These are phyloP conservation scores for Venturia asperata DNA, from an alignment of 2,329 filamentous ascomycete genomes.

Conservation along the genomic window DNA sequence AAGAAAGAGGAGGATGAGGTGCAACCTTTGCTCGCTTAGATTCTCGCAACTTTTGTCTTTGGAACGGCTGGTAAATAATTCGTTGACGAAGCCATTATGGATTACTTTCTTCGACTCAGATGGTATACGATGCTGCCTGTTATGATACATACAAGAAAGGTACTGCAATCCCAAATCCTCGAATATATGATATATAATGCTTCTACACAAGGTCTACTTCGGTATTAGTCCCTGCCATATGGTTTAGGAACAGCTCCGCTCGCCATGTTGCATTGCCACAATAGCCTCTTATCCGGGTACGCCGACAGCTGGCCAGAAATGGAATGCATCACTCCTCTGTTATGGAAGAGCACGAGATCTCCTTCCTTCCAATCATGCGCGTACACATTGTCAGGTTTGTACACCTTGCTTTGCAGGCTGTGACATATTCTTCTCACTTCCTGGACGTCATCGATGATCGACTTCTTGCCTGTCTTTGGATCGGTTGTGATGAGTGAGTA, in stretches of 20 bases:
- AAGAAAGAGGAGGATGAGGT: constrained; percentile 1
- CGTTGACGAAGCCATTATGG: not conserved
- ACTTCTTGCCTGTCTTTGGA: constrained; percentile 22
- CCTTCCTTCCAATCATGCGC: constrained; percentile 30
- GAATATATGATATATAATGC: not conserved
- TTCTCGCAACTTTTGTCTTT: not conserved
- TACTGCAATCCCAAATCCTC: not conserved
- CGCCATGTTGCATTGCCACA: constrained; percentile 16
- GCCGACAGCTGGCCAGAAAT: constrained; percentile 27
- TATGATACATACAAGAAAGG: not conserved
- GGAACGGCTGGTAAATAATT: not conserved
- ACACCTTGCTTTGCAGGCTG: constrained; percentile 25
- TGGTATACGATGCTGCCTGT: not conserved
- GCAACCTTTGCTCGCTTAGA: constrained; percentile 8
- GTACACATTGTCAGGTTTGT: constrained; percentile 29
- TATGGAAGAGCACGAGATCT: constrained; percentile 24
- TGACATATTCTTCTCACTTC: constrained; percentile 27
- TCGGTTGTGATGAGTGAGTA: constrained; percentile 23
- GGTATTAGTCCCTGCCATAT: not conserved
- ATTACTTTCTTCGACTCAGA: not conserved
- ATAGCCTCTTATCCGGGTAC: not conserved
- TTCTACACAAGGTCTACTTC: not conserved
- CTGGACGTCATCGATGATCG: constrained; percentile 22
- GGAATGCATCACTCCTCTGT: constrained; percentile 30
- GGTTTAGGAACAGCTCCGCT: not conserved